phyloP scores from a whole-genome alignment of 768 basidiomycete species.

The Tricholoma matsutake region DNA sequence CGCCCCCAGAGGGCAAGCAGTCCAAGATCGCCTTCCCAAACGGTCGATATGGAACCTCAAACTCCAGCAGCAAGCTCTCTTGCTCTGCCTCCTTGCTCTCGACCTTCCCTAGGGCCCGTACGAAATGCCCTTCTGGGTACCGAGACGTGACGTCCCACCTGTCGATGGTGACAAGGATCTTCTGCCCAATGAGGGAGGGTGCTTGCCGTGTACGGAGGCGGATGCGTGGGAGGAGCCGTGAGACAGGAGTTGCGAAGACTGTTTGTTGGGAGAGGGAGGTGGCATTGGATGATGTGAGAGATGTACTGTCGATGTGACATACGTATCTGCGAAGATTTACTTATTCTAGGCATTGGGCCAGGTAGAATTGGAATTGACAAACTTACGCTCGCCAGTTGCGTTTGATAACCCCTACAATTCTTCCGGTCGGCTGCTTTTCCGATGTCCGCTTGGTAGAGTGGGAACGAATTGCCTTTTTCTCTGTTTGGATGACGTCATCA shows the following conservation, averaged over 20 bases:
- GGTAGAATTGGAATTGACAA: constrained; percentile 3
- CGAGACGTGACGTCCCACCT: constrained; percentile 84
- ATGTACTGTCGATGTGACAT: constrained; percentile 90
- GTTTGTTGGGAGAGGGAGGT: constrained; percentile 86
- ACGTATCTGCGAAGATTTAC: constrained; percentile 58
- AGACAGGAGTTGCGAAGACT: constrained; percentile 92
- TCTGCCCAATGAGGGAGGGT: constrained; percentile 81
- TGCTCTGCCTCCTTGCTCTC: constrained; percentile 97
- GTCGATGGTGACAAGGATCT: constrained; percentile 95
- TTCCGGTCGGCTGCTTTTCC: constrained; percentile 88
- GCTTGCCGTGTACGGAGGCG: constrained; percentile 94
- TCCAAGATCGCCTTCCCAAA: constrained; percentile 95
- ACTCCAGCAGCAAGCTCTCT: constrained; percentile 90
- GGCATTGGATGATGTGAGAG: constrained; percentile 72
- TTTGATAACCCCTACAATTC: constrained; percentile 88
- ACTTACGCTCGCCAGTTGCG: constrained; percentile 93
- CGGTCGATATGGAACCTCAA: constrained; percentile 92
- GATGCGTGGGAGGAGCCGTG: constrained; percentile 88
- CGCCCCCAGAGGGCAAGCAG: constrained; percentile 87
- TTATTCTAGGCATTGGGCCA: constrained; percentile 1
- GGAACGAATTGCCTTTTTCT: constrained; percentile 39
- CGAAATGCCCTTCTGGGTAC: constrained; percentile 97
- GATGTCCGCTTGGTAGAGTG: constrained; percentile 35
- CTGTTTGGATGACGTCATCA: constrained; percentile 34
- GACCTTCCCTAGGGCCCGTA: constrained; percentile 84